These are phyloP conservation scores for Oxyria digyna DNA, from an alignment of 148 eudicot genomes.

Conservation along the genomic window DNA sequence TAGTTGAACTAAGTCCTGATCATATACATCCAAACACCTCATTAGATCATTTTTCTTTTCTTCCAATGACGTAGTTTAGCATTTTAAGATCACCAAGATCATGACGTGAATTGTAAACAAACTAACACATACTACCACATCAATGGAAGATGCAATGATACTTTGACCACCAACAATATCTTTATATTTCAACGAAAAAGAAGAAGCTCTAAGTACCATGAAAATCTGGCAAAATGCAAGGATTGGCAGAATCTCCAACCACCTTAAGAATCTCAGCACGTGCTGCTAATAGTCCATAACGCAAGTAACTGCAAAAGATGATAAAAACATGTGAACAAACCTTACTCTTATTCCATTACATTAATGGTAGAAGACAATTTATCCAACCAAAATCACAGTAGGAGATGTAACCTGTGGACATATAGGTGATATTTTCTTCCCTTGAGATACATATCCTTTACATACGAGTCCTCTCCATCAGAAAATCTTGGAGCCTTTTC, in stretches of 20 bases:
- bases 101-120: neutral
- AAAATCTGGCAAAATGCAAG: slow-evolving; percentile 68
- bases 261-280: slow-evolving; percentile 89
- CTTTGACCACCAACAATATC: neutral
- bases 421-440: slow-evolving; percentile 77
- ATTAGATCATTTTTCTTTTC: neutral
- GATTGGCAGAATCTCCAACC: slow-evolving; percentile 49
- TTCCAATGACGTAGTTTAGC: neutral
- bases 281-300: slow-evolving; percentile 90
- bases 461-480: slow-evolving; percentile 77
- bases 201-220: slow-evolving; percentile 29
- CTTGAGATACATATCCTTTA: slow-evolving; percentile 84
- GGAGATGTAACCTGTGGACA: slow-evolving; percentile 70
- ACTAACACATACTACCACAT: neutral
- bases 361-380: neutral
- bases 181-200: neutral
- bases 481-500: slow-evolving; percentile 67
- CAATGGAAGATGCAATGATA: neutral
- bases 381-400: neutral
- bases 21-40: neutral
- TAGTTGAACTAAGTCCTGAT: neutral
- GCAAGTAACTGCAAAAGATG: slow-evolving; percentile 57
- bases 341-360: neutral
- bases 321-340: neutral
- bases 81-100: neutral